Conservation (phyloP, 1,284 basidiomycete genomes). For the Dichomitus squalens region DNA sequence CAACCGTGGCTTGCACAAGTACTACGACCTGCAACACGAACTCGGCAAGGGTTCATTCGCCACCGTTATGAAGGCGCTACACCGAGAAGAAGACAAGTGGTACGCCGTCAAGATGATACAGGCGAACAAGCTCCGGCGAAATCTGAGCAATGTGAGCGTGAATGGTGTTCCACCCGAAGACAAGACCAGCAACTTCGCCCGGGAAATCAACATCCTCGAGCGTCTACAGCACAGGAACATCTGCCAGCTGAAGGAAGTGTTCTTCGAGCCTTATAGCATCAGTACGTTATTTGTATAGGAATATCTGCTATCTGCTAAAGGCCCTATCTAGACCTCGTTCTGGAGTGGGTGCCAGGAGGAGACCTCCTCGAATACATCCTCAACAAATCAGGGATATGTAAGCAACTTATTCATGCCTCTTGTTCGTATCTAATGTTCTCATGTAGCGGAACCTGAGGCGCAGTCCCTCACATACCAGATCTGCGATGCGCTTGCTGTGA, state of each 20-base stretch:
- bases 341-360: conserved; percentile 81
- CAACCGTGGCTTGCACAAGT: conserved; percentile 54
- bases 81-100: conserved; percentile 58
- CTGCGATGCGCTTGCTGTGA: conserved; percentile 69
- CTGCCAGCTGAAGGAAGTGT: conserved; percentile 80
- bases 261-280: conserved; percentile 64
- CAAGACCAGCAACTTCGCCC: conserved; percentile 44
- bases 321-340: neutral
- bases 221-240: conserved; percentile 80
- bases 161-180: conserved; percentile 10
- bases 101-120: conserved; percentile 81
- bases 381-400: conserved; percentile 56
- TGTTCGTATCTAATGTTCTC: neutral
- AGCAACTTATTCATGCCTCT: conserved; percentile 30
- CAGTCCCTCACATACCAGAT: conserved; percentile 74
- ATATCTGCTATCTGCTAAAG: neutral
- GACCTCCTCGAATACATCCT: conserved; percentile 87
- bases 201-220: conserved; percentile 84
- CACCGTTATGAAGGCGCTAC: conserved; percentile 72
- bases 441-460: conserved; percentile 55
- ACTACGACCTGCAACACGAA: conserved; percentile 66
- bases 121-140: conserved; percentile 39
- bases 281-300: conserved; percentile 44
- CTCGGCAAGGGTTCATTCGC: conserved; percentile 84
- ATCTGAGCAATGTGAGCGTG: conserved; percentile 5